A percentile compares a stretch with the other conserved stretches of the same genome.
Conservation (phyloP, 2,329 filamentous ascomycete species). For the Colletotrichum chlorophyti region DNA sequence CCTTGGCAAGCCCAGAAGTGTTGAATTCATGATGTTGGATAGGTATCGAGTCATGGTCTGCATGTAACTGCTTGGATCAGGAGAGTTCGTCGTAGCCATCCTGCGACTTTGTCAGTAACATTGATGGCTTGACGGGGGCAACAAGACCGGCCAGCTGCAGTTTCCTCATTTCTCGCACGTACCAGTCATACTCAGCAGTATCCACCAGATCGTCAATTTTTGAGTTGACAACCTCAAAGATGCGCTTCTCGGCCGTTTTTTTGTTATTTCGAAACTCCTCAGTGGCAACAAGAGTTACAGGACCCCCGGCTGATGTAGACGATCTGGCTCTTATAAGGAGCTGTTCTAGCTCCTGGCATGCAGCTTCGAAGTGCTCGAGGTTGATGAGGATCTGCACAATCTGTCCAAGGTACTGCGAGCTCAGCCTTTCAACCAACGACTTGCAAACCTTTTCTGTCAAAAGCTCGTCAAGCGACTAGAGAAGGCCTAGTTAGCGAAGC, state of each 20-base stretch:
- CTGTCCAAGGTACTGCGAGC: conserved; percentile 93
- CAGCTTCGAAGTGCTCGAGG: conserved; percentile 93
- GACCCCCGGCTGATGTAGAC: conserved; percentile 79
- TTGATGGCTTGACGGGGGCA: too few species aligned
- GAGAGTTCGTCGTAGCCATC: conserved; percentile 63
- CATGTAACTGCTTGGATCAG: conserved; percentile 91
- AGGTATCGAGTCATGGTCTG: conserved; percentile 92
- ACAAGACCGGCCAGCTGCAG: neutral
- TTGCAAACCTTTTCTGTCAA: conserved; percentile 91
- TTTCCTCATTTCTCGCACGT: conserved; percentile 31
- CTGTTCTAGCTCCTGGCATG: conserved; percentile 87
- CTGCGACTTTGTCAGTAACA: conserved; percentile 38
- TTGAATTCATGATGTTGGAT: conserved; percentile 95
- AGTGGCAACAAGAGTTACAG: conserved; percentile 81
- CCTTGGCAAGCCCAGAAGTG: conserved; percentile 87
- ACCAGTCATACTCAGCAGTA: conserved; percentile 97
- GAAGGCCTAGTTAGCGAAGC: neutral
- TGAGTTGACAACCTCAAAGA: conserved; percentile 97
- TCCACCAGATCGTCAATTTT: conserved; percentile 98
- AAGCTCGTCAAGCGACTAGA: conserved; percentile 85
- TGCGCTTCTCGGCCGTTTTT: conserved; percentile 95
- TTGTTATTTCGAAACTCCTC: conserved; percentile 88
- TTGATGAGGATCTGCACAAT: conserved; percentile 99
- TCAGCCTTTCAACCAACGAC: conserved; percentile 84
- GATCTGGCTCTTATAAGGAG: conserved; percentile 85